phyloP scores from a whole-genome alignment of 441 rosid genomes.

The Mallotus japonicus region DNA sequence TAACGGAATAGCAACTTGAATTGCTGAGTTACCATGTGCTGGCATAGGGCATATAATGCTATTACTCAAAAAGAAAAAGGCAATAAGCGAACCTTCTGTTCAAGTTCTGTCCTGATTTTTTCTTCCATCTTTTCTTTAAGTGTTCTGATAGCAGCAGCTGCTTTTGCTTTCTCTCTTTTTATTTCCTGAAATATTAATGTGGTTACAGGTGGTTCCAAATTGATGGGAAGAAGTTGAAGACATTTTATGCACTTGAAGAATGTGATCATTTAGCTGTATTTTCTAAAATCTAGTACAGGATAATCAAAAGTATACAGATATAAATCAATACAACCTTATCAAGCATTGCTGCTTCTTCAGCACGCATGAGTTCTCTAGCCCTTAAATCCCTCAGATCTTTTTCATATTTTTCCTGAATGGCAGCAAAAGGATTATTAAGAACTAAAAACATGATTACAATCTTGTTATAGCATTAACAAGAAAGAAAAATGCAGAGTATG shows the following conservation, averaged over 20 bases:
- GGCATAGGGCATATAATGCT: slow-evolving; percentile 14
- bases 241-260: slow-evolving; percentile 4
- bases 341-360: slow-evolving; percentile 92
- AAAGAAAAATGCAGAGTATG: background rate
- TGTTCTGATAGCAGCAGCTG: slow-evolving; percentile 74
- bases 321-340: slow-evolving; percentile 63
- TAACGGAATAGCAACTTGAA: slow-evolving; percentile 29
- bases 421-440: slow-evolving; percentile 17
- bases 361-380: slow-evolving; percentile 90
- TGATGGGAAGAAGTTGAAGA: background rate
- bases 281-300: background rate
- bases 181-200: slow-evolving; percentile 62
- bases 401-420: slow-evolving; percentile 77
- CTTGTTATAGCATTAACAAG: slow-evolving; percentile 3
- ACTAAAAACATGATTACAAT: background rate
- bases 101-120: slow-evolving; percentile 70
- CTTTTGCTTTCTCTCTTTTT: slow-evolving; percentile 86
- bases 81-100: slow-evolving; percentile 58
- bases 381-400: slow-evolving; percentile 84
- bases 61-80: background rate
- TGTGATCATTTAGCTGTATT: background rate
- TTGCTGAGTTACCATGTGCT: slow-evolving; percentile 17
- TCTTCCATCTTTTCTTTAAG: slow-evolving; percentile 90
- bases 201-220: slow-evolving; percentile 9
- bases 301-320: slow-evolving; percentile 20